These are phyloP conservation scores for Penicillium olsonii DNA, from an alignment of 2,329 filamentous ascomycete genomes.

Conservation along the genomic window DNA sequence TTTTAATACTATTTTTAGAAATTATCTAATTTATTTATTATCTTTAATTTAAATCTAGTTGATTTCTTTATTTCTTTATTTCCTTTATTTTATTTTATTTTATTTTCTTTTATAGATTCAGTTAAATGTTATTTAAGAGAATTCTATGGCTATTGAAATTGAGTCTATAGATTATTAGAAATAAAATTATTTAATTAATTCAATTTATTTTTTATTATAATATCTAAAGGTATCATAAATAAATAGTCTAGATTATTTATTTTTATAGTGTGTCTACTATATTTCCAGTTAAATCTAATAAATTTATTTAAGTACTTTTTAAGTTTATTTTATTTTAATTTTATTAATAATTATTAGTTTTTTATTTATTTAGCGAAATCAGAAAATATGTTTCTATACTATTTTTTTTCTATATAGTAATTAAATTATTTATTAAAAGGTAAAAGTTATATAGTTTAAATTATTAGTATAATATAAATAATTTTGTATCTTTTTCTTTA, in stretches of 20 bases:
- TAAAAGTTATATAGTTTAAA: not conserved
- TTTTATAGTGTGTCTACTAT: not conserved
- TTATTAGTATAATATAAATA: not conserved
- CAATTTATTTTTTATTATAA: not conserved
- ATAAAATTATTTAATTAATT: not conserved
- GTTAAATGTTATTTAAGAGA: not conserved
- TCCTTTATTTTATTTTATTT: no score
- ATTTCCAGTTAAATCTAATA: not conserved
- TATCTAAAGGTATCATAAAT: not conserved
- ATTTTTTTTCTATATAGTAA: not conserved
- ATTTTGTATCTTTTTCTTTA: not conserved
- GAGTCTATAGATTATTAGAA: not conserved
- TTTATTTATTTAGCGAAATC: not conserved
- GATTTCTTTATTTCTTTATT: not conserved
- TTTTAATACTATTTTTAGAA: not conserved
- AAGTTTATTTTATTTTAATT: not conserved
- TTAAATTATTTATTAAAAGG: not conserved
- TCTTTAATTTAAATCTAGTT: not conserved
- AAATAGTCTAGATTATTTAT: not conserved
- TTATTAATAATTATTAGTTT: not conserved
- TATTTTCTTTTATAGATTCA: not conserved
- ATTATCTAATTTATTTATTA: not conserved
- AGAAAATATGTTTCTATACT: not conserved
- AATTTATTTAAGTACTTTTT: not conserved
- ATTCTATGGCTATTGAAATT: not conserved